Evolutionary conservation across 2,329 filamentous ascomycete genomes (phyloP), one percentile per base, ranked within the genome.

Genomic region (Fusarium armeniacum): DNA sequence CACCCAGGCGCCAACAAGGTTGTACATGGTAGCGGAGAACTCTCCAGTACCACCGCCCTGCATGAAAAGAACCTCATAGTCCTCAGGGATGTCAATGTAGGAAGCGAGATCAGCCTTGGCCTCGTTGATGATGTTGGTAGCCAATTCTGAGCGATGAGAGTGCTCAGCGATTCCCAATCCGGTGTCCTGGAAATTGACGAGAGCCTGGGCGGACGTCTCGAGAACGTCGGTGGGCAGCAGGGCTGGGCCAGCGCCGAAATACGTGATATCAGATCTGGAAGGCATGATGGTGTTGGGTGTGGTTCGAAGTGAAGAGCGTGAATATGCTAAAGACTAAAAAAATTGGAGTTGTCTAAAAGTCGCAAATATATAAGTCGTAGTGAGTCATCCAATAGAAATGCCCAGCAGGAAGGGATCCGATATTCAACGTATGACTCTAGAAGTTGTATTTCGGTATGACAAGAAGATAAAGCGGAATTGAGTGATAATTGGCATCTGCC

Each of bases 171-270:
- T 87, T 54, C 94, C 94, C 57, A 98, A 86, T 61, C 95, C 95
- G 40, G 89, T 93, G 78, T 88, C 85, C 47, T 95, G 84, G 83
- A 89, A 97, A 84, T 98, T 92, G 70, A 97, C 81, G 6, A 98
- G 89, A 2, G 92, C 92, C 77, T 89, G 79, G 2, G 93, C 89
- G 52, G 93, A 94, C 45, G 84, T 85, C 79, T 96, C 89, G 51
- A 98, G 87, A 24, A 98, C 92, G 6, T 88, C 82, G 15, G 93
- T 97, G 26, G 94, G 94, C 20, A 98, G 86, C 33, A 89, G 84
- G n/a, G 95, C 94, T 50, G 95, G 95, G 68, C 95, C 95, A 55
- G 95, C 94, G 66, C 94, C 94, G 74, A 97, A 97, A 82, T 97
- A 96, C 71, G 90, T 87, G 78, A 96, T 88, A 69, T 95, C 90